phyloP scores from a whole-genome alignment of 371 early-diverging fungal genomes.

The Zychaea mexicana region DNA sequence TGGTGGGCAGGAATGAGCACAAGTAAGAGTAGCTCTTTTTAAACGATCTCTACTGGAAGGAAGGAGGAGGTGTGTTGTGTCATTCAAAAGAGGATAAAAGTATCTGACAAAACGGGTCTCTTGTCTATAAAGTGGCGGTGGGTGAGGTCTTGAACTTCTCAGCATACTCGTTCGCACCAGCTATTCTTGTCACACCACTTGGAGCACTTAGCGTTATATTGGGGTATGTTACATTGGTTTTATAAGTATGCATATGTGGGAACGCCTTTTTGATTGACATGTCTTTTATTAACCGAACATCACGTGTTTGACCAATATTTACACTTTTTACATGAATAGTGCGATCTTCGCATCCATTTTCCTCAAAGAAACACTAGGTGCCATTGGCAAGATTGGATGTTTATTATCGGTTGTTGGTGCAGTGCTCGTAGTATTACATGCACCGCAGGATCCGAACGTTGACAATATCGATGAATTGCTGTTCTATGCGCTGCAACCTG shows the following conservation, averaged over 20 bases:
- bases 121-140: slow-evolving; percentile 63
- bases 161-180: slow-evolving; percentile 92
- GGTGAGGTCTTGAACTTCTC: slow-evolving; percentile 93
- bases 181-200: slow-evolving; percentile 90
- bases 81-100: too few relatives aligned
- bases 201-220: slow-evolving; percentile 90
- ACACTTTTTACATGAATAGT: slow-evolving; percentile 7
- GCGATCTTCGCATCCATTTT: slow-evolving; percentile 41
- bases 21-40: slow-evolving; percentile 61
- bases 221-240: slow-evolving; percentile 58
- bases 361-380: slow-evolving; percentile 78
- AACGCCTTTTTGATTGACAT: too few relatives aligned
- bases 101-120: not conserved
- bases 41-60: not conserved
- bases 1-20: slow-evolving; percentile 94
- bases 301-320: not conserved
- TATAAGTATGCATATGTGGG: too few relatives aligned
- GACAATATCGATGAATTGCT: slow-evolving; percentile 67
- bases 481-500: slow-evolving; percentile 67
- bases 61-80: not conserved
- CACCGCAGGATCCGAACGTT: slow-evolving; percentile 81
- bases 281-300: too few relatives aligned
- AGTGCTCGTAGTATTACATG: slow-evolving; percentile 81
- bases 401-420: slow-evolving; percentile 83
- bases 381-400: slow-evolving; percentile 82